Base-by-base conservation (phyloP, 345 rosid genomes). In the Eutrema japonicum region DNA sequence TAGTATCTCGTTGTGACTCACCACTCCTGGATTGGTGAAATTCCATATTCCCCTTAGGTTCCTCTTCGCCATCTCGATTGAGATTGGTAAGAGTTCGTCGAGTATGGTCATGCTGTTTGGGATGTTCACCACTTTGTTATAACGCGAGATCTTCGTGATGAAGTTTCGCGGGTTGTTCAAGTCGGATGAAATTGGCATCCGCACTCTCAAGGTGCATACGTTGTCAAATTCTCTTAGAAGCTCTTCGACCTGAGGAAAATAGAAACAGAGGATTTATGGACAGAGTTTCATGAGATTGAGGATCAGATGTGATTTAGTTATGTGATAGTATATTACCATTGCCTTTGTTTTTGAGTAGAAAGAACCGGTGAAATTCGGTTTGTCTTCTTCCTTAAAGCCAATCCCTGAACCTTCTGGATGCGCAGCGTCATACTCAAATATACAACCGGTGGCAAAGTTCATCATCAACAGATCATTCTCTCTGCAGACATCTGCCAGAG, bases 141-240 rank as follows among this genome's bases (percentile, higher is more conserved):
- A 92, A 35, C 98, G 92, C 32, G 96, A 87, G 64, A 92, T 92
- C 81, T 92, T 92, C 3, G 98, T 90, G 46, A 92, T 92, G 83
- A 92, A 92, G 80, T 92, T 92, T 11, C 96, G 87, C 1, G 98
- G 93, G 80, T 92, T 92, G 83, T 75, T 82, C 0, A 92, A 83
- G 82, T 92, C 98, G 4, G 98, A 92, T 53, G 98, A 92, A 60
- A 92, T 90, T 3, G 98, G 98, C 98, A 92, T 90, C 47, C 98
- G 76, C 45, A 92, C 96, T 88, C 96, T 85, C 37, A 92, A 87
- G 18, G 96, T 92, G 80, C 98, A 92, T 3, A 87, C 98, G 18
- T 92, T 90, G 80, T 90, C 98, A 16, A 83, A 90, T 55, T 92
- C 98, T 73, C 82, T 85, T 75, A 92, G 79, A 26, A 92, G 91